Evolutionary conservation across 352 stramenopile genomes (phyloP).

Genomic region (Phytophthora pinifolia): DNA sequence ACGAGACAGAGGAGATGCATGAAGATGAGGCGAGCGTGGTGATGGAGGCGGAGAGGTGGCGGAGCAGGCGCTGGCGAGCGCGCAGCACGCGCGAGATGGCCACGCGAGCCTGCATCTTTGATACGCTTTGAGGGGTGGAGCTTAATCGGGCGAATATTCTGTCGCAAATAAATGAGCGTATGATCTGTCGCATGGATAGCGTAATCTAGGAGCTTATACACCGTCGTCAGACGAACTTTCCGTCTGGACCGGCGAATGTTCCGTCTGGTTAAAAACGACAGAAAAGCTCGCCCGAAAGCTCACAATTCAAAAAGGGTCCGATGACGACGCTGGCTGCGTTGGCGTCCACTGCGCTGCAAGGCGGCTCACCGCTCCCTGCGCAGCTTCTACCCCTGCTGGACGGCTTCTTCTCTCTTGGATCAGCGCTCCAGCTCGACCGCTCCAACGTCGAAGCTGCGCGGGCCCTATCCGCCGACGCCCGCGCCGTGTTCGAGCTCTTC

Average conservation of each 20-base stretch:
- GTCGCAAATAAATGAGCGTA: neutral
- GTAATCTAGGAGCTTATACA: too few relatives aligned
- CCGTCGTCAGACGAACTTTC: conserved; percentile 1
- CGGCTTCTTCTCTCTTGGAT: conserved; percentile 31
- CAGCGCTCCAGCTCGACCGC: conserved; percentile 14
- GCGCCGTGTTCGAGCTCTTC: conserved; percentile 45
- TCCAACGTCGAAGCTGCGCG: conserved; percentile 1
- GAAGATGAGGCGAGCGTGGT: neutral
- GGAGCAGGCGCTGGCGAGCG: conserved; percentile 3
- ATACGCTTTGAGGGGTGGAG: neutral
- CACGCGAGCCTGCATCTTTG: conserved; percentile 14
- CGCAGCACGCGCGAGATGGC: conserved; percentile 11
- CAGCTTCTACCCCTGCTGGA: conserved; percentile 33
- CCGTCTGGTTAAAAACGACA: neutral
- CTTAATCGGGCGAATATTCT: neutral
- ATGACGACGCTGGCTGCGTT: too few relatives aligned
- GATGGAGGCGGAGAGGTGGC: neutral
- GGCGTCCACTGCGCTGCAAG: too few relatives aligned
- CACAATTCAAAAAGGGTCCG: too few relatives aligned
- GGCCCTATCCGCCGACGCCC: conserved; percentile 14
- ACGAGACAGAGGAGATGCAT: neutral
- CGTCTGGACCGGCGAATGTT: neutral
- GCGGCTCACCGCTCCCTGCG: neutral
- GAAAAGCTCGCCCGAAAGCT: too few relatives aligned
- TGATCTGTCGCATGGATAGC: too few relatives aligned